phyloP scores from a whole-genome alignment of 768 basidiomycete species.

The Mycena kentingensis region DNA sequence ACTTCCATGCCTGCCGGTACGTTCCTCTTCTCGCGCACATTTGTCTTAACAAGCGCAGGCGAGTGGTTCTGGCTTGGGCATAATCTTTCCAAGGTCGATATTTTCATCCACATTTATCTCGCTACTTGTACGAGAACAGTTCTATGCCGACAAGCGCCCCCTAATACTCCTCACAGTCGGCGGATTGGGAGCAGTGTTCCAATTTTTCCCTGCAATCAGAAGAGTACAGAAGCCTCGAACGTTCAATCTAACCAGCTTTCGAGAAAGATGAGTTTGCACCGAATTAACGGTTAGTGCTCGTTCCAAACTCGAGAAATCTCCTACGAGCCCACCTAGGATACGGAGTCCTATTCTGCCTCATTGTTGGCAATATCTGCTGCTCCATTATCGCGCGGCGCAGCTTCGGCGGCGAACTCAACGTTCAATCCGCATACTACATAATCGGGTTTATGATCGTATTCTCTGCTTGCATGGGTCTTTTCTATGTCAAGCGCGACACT shows the following conservation, averaged over 20 bases:
- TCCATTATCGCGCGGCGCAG: conserved; percentile 20
- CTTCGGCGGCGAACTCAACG: conserved; percentile 32
- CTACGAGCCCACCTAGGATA: too few species aligned
- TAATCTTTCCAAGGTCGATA: conserved; percentile 23
- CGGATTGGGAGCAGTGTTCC: conserved; percentile 24
- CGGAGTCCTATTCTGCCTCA: conserved; percentile 20
- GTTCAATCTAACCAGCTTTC: too few species aligned
- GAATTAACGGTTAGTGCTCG: too few species aligned
- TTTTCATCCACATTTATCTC: conserved; percentile 30
- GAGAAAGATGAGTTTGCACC: too few species aligned
- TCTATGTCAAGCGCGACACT: too few species aligned
- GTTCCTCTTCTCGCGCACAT: not conserved
- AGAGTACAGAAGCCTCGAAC: too few species aligned
- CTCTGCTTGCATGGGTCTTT: conserved; percentile 21
- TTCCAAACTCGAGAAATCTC: too few species aligned
- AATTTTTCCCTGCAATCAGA: conserved; percentile 30
- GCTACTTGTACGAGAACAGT: conserved; percentile 24
- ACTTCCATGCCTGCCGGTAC: conserved; percentile 1
- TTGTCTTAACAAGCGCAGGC: conserved; percentile 19
- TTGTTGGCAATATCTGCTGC: conserved; percentile 25
- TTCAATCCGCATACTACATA: conserved; percentile 27
- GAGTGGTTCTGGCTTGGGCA: conserved; percentile 30
- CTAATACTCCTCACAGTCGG: conserved; percentile 20
- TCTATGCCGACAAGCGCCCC: not conserved
- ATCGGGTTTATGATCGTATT: conserved; percentile 24